Base-by-base conservation (phyloP, 768 basidiomycete genomes). In the Amanita brunnescens region DNA sequence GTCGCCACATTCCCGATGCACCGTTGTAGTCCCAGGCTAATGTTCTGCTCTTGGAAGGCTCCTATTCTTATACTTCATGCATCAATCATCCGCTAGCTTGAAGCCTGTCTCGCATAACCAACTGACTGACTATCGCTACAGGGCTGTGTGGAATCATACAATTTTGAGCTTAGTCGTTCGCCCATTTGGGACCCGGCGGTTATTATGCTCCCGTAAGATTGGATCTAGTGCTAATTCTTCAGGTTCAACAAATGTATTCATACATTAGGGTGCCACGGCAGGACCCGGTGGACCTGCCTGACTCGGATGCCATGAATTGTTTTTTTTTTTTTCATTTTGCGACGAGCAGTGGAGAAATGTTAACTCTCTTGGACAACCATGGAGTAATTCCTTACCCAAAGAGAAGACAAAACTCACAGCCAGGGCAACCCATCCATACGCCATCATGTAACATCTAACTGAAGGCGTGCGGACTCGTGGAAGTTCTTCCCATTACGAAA, bases 121-220 rank as follows among this genome's bases (percentile, higher is more conserved):
- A 14, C 41, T 16, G n/a, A 16, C 41, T 16, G n/a, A 16, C 24
- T 18, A 29, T 44, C 16, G 26, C 16, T 12, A 29, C 2, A 43
- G 14, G 42, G n/a, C 26, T 44, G 42, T n/a, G 13, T 29, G 14
- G 8, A 29, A 23, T 42, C 24, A 16, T 16, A n/a, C n/a, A 32
- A 16, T 7, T 44, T 44, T 26, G 42, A 29, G 42, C 26, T 29
- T 43, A 43, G 5, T 7, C 8, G n/a, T 29, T 43, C 26, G 13
- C 14, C 26, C 42, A 30, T 44, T 43, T 30, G 26, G 42, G n/a
- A 29, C 24, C 42, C 42, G 42, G 42, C 42, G 42, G 42, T 44
- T 44, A 44, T 44, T 44, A 44, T 29, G 26, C 24, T 23, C 21
- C 41, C 24, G 41, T 42, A 42, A 42, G 41, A 42, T 42, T 42